These are phyloP conservation scores for Acacia acuminata DNA, from an alignment of 306 rosid species.

Conservation along the genomic window DNA sequence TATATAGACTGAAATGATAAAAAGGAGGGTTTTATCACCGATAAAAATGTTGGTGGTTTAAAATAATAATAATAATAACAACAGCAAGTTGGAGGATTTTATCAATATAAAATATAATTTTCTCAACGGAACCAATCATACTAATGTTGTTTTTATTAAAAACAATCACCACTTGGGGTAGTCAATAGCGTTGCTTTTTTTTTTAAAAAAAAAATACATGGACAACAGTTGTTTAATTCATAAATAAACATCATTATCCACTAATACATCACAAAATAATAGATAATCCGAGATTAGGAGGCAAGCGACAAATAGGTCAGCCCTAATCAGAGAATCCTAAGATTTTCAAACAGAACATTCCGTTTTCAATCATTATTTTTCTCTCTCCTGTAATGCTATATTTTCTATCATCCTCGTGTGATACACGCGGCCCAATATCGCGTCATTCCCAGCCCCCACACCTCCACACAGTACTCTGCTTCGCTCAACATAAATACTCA, in stretches of 20 bases:
- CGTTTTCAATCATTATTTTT: background rate
- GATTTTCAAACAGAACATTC: conserved; percentile 18
- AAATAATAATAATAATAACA: too few relatives aligned
- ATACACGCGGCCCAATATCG: background rate
- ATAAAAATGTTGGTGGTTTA: too few relatives aligned
- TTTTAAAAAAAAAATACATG: too few relatives aligned
- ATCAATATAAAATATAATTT: background rate
- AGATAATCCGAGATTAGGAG: background rate
- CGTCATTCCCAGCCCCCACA: conserved; percentile 25
- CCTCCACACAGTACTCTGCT: conserved; percentile 33
- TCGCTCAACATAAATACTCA: conserved; percentile 37
- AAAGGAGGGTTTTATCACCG: too few relatives aligned
- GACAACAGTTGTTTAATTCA: background rate
- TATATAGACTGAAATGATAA: too few relatives aligned
- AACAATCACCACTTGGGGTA: background rate
- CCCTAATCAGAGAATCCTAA: conserved; percentile 6
- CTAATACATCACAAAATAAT: background rate
- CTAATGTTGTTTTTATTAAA: background rate
- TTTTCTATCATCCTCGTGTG: background rate
- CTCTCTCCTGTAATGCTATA: background rate
- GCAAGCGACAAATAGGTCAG: conserved; percentile 1
- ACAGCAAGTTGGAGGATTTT: too few relatives aligned
- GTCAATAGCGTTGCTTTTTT: background rate
- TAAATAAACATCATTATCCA: conserved; percentile 4
- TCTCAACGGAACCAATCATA: background rate